Conservation (phyloP, 352 stramenopile genomes). For the Aphanomyces euteiches region DNA sequence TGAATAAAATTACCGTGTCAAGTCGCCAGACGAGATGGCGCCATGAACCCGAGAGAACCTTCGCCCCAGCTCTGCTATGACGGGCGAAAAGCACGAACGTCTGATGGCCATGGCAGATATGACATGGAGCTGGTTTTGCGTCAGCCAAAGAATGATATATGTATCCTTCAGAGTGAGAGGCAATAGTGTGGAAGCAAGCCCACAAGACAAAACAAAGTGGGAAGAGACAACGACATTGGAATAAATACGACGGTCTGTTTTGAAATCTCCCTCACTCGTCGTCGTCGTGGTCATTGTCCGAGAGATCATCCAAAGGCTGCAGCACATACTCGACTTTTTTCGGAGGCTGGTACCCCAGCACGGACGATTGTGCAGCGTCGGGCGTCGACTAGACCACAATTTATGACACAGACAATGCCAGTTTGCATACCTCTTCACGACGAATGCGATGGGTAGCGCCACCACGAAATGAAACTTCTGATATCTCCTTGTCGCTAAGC, state of each 20-base stretch:
- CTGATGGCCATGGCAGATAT: too few relatives aligned
- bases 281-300: background rate
- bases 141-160: too few relatives aligned
- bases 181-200: too few relatives aligned
- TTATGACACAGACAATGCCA: background rate
- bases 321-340: constrained; percentile 56
- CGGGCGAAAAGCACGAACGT: too few relatives aligned
- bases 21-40: too few relatives aligned
- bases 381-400: constrained; percentile 31
- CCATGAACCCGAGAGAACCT: too few relatives aligned
- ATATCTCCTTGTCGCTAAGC: constrained; percentile 47
- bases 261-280: background rate
- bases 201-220: too few relatives aligned
- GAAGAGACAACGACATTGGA: background rate
- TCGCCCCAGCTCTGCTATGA: too few relatives aligned
- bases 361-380: constrained; percentile 32
- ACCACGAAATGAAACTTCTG: constrained; percentile 63
- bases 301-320: constrained; percentile 38
- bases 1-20: too few relatives aligned
- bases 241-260: constrained; percentile 6
- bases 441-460: constrained; percentile 64
- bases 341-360: constrained; percentile 55
- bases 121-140: too few relatives aligned
- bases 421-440: constrained; percentile 47
- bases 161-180: too few relatives aligned